These are phyloP conservation scores for Aspergillus conjunctus DNA, from an alignment of 495 filamentous ascomycete species.

Conservation along the genomic window DNA sequence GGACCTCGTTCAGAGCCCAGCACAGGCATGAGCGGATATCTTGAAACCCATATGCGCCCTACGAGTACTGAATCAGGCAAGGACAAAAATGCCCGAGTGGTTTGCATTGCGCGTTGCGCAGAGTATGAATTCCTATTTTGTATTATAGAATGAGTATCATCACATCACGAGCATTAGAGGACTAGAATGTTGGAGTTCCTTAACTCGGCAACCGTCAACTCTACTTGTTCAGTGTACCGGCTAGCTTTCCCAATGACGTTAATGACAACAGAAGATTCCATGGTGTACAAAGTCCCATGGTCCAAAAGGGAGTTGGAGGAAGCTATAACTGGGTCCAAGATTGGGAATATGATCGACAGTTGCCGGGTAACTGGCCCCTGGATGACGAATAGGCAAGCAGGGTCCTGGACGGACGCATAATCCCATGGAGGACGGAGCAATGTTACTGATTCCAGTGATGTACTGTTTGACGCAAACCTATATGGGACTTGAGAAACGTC, in stretches of 20 bases:
- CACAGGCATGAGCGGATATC: constrained; percentile 10
- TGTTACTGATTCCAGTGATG: background rate
- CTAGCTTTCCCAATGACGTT: background rate
- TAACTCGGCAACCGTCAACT: background rate
- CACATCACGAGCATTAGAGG: constrained; percentile 12
- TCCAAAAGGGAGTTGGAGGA: background rate
- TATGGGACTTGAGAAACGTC: constrained; percentile 8
- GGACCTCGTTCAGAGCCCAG: constrained; percentile 1
- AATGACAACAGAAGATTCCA: background rate
- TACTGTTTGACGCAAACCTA: background rate
- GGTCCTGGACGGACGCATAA: constrained; percentile 4
- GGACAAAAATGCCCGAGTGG: constrained; percentile 6
- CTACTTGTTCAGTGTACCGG: background rate
- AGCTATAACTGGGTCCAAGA: constrained; percentile 17
- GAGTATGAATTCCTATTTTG: constrained; percentile 8
- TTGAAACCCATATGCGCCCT: constrained; percentile 17
- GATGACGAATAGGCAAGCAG: constrained; percentile 16
- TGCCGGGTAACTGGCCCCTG: constrained; percentile 10
- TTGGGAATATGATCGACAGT: constrained; percentile 23
- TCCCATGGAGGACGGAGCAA: background rate
- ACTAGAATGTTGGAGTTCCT: background rate
- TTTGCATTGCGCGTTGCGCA: constrained; percentile 21
- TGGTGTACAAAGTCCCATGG: background rate
- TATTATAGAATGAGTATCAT: constrained; percentile 17
- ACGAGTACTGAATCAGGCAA: constrained; percentile 8